Conservation (phyloP, 129 eudicot species). For the Flaveria sonorensis region DNA sequence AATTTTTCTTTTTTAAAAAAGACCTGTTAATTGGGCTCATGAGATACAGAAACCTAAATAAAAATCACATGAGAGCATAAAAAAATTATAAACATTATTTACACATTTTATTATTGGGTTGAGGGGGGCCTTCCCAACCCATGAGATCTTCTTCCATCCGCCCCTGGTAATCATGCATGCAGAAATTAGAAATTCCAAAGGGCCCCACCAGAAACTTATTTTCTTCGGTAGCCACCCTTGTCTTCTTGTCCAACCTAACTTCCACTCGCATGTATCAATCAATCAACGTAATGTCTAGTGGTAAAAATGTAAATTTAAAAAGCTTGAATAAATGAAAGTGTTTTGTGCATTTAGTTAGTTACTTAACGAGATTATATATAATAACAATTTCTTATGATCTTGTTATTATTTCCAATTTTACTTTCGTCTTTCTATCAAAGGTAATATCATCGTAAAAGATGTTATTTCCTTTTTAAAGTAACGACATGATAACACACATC, state of each 20-base stretch:
- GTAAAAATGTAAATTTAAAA: background rate
- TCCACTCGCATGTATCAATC: background rate
- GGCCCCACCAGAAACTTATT: background rate
- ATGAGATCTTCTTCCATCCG: too few relatives aligned
- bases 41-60: too few relatives aligned
- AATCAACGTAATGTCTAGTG: background rate
- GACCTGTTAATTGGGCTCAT: too few relatives aligned
- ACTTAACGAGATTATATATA: background rate
- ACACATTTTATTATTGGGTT: too few relatives aligned
- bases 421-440: background rate
- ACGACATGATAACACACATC: background rate
- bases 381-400: background rate
- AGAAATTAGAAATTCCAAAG: background rate
- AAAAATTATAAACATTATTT: too few relatives aligned
- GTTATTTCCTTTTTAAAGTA: too few relatives aligned
- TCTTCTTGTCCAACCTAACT: slow-evolving; percentile 11
- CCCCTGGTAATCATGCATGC: background rate
- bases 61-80: too few relatives aligned
- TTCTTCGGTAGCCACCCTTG: slow-evolving; percentile 11
- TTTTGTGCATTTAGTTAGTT: background rate
- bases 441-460: background rate
- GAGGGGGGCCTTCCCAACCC: too few relatives aligned
- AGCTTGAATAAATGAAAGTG: background rate
- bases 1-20: too few relatives aligned
- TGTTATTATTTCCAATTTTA: background rate